Conservation (phyloP, 2,329 filamentous ascomycete species). For the Monilinia fructigena region DNA sequence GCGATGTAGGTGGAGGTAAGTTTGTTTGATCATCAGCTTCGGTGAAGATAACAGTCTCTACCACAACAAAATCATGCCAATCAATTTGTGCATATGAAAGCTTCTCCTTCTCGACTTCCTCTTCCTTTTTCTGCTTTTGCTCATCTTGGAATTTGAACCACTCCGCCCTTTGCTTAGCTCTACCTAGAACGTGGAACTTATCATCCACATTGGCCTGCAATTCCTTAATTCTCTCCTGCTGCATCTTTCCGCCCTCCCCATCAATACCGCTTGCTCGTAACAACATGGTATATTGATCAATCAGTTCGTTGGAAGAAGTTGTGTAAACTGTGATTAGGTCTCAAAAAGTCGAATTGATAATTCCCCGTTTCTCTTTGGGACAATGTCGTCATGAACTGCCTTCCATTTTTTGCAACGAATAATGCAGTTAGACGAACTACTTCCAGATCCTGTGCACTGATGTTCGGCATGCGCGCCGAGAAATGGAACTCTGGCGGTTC, state of each 20-base stretch:
- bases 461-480: constrained; percentile 94
- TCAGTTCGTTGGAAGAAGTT: constrained; percentile 87
- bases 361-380: constrained; percentile 87
- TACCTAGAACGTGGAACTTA: constrained; percentile 74
- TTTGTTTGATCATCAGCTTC: constrained; percentile 83
- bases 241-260: constrained; percentile 60
- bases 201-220: constrained; percentile 74
- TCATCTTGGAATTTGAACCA: constrained; percentile 81
- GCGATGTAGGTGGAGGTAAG: constrained; percentile 82
- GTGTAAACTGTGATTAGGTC: constrained; percentile 92
- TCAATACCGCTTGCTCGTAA: constrained; percentile 66
- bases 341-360: constrained; percentile 93
- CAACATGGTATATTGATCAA: constrained; percentile 89
- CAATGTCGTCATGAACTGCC: constrained; percentile 85
- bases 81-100: constrained; percentile 80
- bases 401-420: constrained; percentile 89
- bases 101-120: constrained; percentile 79
- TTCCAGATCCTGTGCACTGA: constrained; percentile 88
- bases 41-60: constrained; percentile 90
- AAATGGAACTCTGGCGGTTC: constrained; percentile 87
- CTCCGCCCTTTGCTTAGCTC: constrained; percentile 81
- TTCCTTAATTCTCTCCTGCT: constrained; percentile 69
- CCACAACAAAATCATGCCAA: constrained; percentile 96
- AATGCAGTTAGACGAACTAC: constrained; percentile 75
- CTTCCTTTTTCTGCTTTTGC: constrained; percentile 85